Evolutionary conservation across 2,329 filamentous ascomycete species (phyloP), one percentile per base, ranked within the genome.

Genomic region (Sporothrix brasiliensis): DNA sequence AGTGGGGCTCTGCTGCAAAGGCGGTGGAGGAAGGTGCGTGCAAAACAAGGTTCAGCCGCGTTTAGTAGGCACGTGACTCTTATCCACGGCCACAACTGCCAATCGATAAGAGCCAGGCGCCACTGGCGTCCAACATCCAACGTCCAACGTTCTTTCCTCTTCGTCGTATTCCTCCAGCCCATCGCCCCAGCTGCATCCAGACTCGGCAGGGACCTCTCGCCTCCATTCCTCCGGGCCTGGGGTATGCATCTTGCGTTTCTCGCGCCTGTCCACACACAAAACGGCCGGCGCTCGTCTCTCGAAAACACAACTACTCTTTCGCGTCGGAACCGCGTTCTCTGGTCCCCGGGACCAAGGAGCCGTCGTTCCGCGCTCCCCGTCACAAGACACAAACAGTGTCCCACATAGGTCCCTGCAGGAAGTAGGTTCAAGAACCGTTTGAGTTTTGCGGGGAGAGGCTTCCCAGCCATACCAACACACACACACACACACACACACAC

Each of bases 401-500:
- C 10, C 56, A 61, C 11, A 14, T 6, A 10, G 34, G 44, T 61
- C 19, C n/a, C 39, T 14, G 19, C 56, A 61, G n/a, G 14, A 34
- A 13, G 7, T 9, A 24, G 34, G 34, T n/a, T 34, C 56, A 44
- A 44, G 34, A 34, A 39, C 56, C 56, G 56, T 61, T 61, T 61
- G 24, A 24, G 34, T 60, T 67, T 67, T 67, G 63, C 30, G 63
- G 63, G 63, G 63, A 39, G 47, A 16, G 44, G 56, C n/a, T 34
- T 34, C 53, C 53, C 34, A 34, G 34, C 4, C 34, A 34, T 34
- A 56, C 27, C 14, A 27, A 56, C 27, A 16, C 14, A 41, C 10
- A 4, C 56, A 61, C 56, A 44, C 56, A 14, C 34, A n/a, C n/a
- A 56, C 27, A 16, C 14, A 41, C 10, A 4, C 56, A 61, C 56